A percentile compares a stretch with the other conserved stretches of the same genome.
Conservation (phyloP, 2,329 filamentous ascomycete genomes). For the Fusarium veterinarium region DNA sequence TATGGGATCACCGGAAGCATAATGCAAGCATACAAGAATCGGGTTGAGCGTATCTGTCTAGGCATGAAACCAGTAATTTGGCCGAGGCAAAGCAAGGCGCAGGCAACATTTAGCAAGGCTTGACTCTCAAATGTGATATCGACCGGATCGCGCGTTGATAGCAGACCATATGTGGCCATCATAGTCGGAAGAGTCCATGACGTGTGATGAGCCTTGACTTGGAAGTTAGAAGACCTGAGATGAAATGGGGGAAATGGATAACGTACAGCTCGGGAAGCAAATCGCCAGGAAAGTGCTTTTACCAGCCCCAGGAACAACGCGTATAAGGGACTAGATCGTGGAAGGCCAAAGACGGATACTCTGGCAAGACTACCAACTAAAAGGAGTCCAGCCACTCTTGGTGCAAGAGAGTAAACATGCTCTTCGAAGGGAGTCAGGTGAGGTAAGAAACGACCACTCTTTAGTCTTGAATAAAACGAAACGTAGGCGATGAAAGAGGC, state of each 20-base stretch:
- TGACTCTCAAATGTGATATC: neutral
- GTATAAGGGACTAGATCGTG: neutral
- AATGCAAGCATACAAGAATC: neutral
- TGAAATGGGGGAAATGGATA: fast-evolving
- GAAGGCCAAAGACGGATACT: neutral
- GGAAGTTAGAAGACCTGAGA: neutral
- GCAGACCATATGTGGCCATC: neutral
- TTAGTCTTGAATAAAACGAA: neutral
- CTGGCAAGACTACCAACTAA: neutral
- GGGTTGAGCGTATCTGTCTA: neutral
- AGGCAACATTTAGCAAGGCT: neutral
- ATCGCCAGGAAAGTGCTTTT: neutral
- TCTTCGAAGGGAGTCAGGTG: neutral
- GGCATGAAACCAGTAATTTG: neutral
- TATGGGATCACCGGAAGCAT: neutral
- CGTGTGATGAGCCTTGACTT: neutral
- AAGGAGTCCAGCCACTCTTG: neutral
- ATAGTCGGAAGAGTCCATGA: neutral
- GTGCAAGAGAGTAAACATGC: neutral
- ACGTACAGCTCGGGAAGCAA: neutral
- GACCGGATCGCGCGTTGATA: neutral
- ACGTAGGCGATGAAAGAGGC: neutral
- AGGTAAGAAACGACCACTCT: neutral
- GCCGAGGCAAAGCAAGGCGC: neutral
- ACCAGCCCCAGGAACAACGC: neutral